These are phyloP conservation scores for Elsinoe australis DNA, from an alignment of 2,329 filamentous ascomycete genomes.

Conservation along the genomic window DNA sequence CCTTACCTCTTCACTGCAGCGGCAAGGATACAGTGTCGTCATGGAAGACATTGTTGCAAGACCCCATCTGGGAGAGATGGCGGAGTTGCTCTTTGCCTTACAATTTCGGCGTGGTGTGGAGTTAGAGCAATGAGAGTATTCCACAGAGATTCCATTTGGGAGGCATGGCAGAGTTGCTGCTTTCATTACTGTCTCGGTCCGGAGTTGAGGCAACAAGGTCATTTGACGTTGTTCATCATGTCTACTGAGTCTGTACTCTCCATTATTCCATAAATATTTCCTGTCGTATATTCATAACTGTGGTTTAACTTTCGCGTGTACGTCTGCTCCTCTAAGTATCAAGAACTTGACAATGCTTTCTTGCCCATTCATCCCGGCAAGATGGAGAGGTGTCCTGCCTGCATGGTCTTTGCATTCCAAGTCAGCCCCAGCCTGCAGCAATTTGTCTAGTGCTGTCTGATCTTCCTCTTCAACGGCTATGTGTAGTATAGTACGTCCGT, in stretches of 20 bases:
- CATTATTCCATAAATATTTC: no score
- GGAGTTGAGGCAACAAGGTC: no score
- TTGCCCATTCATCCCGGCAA: neutral
- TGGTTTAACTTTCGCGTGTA: neutral
- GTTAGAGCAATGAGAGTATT: neutral
- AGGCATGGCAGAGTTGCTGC: no score
- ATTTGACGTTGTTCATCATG: no score
- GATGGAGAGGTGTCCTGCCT: neutral
- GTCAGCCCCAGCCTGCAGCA: neutral
- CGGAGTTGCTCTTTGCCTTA: neutral
- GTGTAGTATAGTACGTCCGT: no score
- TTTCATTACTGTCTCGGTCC: no score
- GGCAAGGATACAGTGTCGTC: neutral
- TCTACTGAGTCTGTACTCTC: no score
- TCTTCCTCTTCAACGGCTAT: no score
- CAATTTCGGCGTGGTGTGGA: neutral
- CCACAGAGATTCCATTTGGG: no score
- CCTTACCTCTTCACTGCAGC: neutral
- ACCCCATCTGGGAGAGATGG: neutral
- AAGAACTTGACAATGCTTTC: neutral
- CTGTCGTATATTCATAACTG: no score
- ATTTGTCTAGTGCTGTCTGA: no score
- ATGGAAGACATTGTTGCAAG: neutral
- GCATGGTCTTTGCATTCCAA: neutral
- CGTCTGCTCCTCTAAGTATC: neutral